Conservation (phyloP, 140 eudicot genomes). For the Erigeron philadelphicus region DNA sequence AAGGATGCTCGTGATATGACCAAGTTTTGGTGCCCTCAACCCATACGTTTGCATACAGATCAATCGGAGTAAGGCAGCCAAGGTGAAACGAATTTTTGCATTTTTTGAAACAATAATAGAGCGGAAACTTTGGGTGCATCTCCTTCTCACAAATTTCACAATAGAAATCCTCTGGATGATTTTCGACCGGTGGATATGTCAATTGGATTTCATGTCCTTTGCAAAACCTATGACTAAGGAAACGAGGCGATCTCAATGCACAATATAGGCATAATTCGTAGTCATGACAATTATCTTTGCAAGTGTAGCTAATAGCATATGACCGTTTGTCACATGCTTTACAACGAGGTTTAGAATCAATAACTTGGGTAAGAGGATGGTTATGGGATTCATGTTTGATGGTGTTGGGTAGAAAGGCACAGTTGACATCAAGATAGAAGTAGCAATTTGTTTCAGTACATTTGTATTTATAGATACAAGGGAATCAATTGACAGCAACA, state of each 20-base stretch:
- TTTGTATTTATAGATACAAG: no score
- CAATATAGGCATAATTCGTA: neutral
- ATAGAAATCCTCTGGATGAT: constrained; percentile 14
- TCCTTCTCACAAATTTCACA: constrained; percentile 23
- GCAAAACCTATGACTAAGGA: constrained; percentile 3
- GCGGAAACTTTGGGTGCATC: constrained; percentile 15
- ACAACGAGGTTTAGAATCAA: neutral
- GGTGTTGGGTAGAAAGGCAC: constrained; percentile 2
- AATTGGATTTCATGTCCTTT: constrained; percentile 17
- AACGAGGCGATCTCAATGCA: constrained; percentile 7
- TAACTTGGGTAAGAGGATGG: neutral
- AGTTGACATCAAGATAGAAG: neutral
- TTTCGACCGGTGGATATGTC: neutral
- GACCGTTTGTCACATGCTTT: neutral
- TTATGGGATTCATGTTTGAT: neutral
- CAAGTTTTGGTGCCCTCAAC: neutral
- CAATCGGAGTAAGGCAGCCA: neutral
- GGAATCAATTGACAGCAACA: no score
- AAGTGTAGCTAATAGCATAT: neutral
- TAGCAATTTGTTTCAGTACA: neutral
- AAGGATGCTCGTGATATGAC: constrained; percentile 9
- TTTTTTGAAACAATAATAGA: constrained; percentile 14
- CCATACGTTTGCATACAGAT: neutral
- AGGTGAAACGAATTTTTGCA: constrained; percentile 19
- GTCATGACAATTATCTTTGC: neutral